Base-by-base conservation (phyloP, 2,329 filamentous ascomycete genomes). In the Calonectria ilicicola region DNA sequence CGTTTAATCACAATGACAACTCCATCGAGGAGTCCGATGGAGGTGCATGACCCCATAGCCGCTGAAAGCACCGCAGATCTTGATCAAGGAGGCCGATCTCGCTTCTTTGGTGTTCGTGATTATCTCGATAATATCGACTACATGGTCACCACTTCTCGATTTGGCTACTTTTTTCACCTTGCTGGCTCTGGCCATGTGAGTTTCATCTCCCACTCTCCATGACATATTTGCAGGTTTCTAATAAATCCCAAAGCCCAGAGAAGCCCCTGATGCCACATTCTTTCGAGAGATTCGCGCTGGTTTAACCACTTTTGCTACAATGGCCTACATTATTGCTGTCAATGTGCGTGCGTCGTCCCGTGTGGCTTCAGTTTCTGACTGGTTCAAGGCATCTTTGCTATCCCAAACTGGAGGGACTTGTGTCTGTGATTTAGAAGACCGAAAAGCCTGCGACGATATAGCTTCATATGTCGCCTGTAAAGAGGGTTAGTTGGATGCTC, bases 311-410 rank as follows among this genome's bases (percentile, higher is more conserved):
- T 94, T 94, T 81, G 92, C 93, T 67, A 93, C 93, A 3, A 95
- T 95, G 94, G 93, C 94, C 17, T 96, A 96, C 83, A 96, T 97
- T 78, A 95, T 97, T 80, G 93, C 93, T 10, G 92, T 93, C 74
- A 92, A 93, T 78, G 90, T 91, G 75, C 78, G 87, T 78, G 5
- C 2, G 23, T 15, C 21, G 3, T 38, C 17, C 44, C 15, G 35
- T 5, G 9, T 44, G 27, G 8, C 7, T n/a, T 58, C 21, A 9
- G 10, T 21, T 38, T 14, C 53, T 44, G 14, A 21, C 21, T n/a
- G 3, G 19, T 38, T 72, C 75, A 86, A 97, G 90, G 88, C 92
- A 14, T 91, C 90, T 23, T 92, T 98, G 60, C 89, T 96, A 15
- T 90, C 93, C 6, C 90, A 95, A 73, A 93, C 92, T 7, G 95